These are phyloP conservation scores for Calonectria henricotiae DNA, from an alignment of 2,329 filamentous ascomycete genomes.

Conservation along the genomic window DNA sequence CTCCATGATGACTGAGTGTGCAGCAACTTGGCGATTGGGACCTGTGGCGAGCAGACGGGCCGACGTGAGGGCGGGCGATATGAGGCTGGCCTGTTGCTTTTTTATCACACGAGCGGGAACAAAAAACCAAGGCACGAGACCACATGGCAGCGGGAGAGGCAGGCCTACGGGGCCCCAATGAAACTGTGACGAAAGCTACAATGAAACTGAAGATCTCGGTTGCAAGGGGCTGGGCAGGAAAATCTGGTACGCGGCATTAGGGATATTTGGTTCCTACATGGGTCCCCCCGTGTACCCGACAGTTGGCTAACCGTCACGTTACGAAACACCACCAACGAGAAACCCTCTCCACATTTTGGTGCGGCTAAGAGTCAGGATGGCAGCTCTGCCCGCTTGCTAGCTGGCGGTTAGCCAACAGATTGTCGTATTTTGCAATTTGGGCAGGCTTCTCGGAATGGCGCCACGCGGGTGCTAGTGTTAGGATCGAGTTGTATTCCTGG, in stretches of 20 bases:
- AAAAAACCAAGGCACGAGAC: not conserved
- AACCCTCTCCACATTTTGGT: slow-evolving; percentile 14
- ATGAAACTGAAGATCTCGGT: slow-evolving; percentile 36
- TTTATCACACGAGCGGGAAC: not conserved
- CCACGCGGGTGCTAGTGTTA: not conserved
- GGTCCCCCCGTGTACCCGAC: slow-evolving; percentile 4
- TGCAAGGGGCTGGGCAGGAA: not conserved
- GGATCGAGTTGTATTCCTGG: not conserved
- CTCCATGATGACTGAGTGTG: slow-evolving; percentile 35
- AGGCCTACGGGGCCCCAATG: slow-evolving; percentile 8
- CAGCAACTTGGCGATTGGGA: slow-evolving; percentile 10
- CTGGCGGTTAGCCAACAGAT: slow-evolving; percentile 3
- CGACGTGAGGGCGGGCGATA: not conserved
- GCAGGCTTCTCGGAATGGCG: not conserved
- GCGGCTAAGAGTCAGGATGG: slow-evolving; percentile 3
- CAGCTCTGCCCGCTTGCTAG: slow-evolving; percentile 27
- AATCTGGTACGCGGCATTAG: slow-evolving; percentile 18
- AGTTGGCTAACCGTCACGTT: slow-evolving; percentile 7
- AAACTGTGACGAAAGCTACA: slow-evolving; percentile 31
- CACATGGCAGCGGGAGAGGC: not conserved
- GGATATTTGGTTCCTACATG: slow-evolving; percentile 7
- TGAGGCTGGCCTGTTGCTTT: slow-evolving; percentile 1
- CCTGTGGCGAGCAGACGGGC: slow-evolving; percentile 1
- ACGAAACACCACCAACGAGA: slow-evolving; percentile 12
- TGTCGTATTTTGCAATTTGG: slow-evolving; percentile 16